Evolutionary conservation across 1,139 yeast genomes (phyloP), one percentile per base, ranked within the genome.

Genomic region (Scheffersomyces cryptocercus): DNA sequence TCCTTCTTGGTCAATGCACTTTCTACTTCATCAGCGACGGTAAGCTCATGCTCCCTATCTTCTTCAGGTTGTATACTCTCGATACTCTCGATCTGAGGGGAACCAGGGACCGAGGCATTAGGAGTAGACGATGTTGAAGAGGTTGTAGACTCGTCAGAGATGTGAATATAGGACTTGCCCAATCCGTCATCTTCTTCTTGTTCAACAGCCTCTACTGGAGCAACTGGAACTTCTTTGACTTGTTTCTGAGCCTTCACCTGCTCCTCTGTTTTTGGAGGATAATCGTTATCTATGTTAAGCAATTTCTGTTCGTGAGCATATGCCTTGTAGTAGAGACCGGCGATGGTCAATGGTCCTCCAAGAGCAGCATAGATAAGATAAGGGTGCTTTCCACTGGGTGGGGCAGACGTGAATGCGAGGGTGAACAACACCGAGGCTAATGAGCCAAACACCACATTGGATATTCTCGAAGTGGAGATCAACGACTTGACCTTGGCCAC

Each of bases 341-440:
- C 45, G 10, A 58, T 49, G 37, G 55, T 39, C 31, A 55, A 39
- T 5, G 81, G 79, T 30, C 75, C 73, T 13, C 80, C 77, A 16
- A 77, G 42, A n/a, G 81, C 76, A n/a, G 82, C 68, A 54, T 80
- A 80, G 31, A 80, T 54, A 54, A 80, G 71, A 54, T 79, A 80
- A 6, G 84, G 84, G 59, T 80, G 85, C 53, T 73, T 73, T 36
- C 72, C 82, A 41, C 65, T 57, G 6, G 61, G 49, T 9, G 78
- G 68, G 9, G 83, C 69, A 46, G 63, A 61, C 28, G 55, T 57
- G 53, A 65, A 80, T 11, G 80, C 81, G 51, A 70, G 51, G 31
- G 65, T 54, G 45, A 80, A 75, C 44, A 74, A 56, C 28, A 63
- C 59, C 3, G 77, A 48, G 4, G 79, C 64, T 24, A 75, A 39